A percentile compares a stretch with the other conserved stretches of the same genome.
These are phyloP conservation scores for Xylaria sp. DNA, from an alignment of 2,329 filamentous ascomycete species.

Conservation along the genomic window DNA sequence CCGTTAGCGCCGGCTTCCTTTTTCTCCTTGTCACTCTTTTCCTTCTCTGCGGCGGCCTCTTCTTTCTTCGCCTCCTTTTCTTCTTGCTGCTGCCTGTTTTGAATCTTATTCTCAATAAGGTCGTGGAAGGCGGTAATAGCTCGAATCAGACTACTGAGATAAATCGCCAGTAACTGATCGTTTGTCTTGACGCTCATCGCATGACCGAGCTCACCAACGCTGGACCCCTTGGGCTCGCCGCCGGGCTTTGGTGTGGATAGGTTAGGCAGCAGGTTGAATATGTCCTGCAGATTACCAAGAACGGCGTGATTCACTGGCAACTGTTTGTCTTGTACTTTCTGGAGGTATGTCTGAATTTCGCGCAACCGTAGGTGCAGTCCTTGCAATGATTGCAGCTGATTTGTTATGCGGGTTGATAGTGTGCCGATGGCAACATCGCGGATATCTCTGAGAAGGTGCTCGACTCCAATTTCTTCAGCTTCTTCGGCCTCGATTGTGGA, in stretches of 20 bases:
- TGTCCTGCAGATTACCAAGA: constrained; percentile 96
- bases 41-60: constrained; percentile 49
- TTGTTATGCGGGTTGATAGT: constrained; percentile 93
- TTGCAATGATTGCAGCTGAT: constrained; percentile 95
- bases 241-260: constrained; percentile 79
- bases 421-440: constrained; percentile 97
- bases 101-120: constrained; percentile 99
- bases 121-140: constrained; percentile 99
- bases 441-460: constrained; percentile 96
- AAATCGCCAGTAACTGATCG: constrained; percentile 98
- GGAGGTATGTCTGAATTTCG: constrained; percentile 93
- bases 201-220: constrained; percentile 82
- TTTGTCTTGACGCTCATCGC: constrained; percentile 99
- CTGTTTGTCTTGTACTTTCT: constrained; percentile 92
- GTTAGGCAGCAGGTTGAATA: constrained; percentile 98
- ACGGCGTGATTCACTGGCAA: constrained; percentile 97
- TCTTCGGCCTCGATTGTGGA: constrained; percentile 99
- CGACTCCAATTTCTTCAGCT: constrained; percentile 97
- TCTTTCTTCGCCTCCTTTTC: constrained; percentile 88
- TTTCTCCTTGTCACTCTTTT: constrained; percentile 64
- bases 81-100: constrained; percentile 96
- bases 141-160: constrained; percentile 93
- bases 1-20: constrained; percentile 60
- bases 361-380: constrained; percentile 91
- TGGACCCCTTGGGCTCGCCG: constrained; percentile 60